Percentiles rank a stretch among this genome's conserved stretches.
phyloP scores from a whole-genome alignment of 305 asterid species.

The Coffea humblotiana region DNA sequence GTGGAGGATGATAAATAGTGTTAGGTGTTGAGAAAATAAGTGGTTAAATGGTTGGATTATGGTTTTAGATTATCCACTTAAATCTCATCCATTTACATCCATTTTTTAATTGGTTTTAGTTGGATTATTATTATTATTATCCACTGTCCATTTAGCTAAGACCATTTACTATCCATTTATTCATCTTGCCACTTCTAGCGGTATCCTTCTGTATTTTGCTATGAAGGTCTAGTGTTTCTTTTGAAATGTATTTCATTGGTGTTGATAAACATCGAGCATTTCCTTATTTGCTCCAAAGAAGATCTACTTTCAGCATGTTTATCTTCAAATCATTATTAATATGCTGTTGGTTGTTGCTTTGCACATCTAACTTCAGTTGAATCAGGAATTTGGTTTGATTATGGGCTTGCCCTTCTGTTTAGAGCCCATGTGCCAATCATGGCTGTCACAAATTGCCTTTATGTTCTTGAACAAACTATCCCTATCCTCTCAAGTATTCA shows the following conservation, averaged over 20 bases:
- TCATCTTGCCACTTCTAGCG: background rate
- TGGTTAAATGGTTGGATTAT: too few relatives aligned
- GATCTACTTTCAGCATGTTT: background rate
- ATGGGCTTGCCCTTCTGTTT: background rate
- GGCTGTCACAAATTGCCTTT: background rate
- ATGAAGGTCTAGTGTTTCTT: background rate
- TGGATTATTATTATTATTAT: too few relatives aligned
- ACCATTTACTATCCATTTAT: too few relatives aligned
- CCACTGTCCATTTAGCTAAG: too few relatives aligned
- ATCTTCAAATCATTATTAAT: background rate
- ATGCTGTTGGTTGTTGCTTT: background rate
- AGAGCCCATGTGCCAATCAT: background rate
- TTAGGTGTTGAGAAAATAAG: too few relatives aligned
- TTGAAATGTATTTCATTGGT: background rate
- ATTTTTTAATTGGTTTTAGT: too few relatives aligned
- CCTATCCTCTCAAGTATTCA: background rate
- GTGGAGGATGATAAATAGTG: too few relatives aligned
- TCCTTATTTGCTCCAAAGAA: background rate
- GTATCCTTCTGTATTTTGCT: background rate
- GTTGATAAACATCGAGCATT: too few relatives aligned
- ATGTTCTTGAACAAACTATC: background rate
- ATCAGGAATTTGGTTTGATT: background rate
- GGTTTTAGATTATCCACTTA: too few relatives aligned
- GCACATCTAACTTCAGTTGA: background rate
- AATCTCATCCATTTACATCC: too few relatives aligned